A percentile compares a stretch with the other conserved stretches of the same genome.
Evolutionary conservation across 192 early-diverging fungal species (phyloP).

Genomic region (Lobosporangium transversale): DNA sequence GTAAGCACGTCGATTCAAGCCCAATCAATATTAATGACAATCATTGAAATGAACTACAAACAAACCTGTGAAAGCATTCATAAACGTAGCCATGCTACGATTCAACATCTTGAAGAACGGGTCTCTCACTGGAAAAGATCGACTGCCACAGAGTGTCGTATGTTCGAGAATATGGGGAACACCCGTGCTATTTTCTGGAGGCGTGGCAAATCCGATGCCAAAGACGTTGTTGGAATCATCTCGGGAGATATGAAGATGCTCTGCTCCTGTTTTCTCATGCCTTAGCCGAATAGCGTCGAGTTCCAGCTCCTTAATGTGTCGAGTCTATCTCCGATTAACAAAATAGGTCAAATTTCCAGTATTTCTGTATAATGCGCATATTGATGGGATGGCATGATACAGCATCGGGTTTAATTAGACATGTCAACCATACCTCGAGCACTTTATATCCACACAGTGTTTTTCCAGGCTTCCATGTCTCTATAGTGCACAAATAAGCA

Average conservation of each 20-base stretch:
- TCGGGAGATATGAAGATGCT: conserved; percentile 88
- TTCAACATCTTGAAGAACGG: conserved; percentile 99
- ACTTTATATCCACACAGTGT: conserved; percentile 48
- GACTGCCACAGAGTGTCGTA: conserved; percentile 91
- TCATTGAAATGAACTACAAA: too few species aligned
- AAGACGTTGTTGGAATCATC: conserved; percentile 95
- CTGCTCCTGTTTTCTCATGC: conserved; percentile 82
- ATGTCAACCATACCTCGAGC: conserved; percentile 18
- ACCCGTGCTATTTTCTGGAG: conserved; percentile 82
- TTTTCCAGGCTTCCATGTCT: conserved; percentile 42
- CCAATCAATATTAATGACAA: too few species aligned
- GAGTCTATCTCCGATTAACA: conserved; percentile 60
- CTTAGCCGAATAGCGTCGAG: conserved; percentile 78
- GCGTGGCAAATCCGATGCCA: conserved; percentile 90
- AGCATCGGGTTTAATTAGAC: too few species aligned
- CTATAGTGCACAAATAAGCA: too few species aligned
- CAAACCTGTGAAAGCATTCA: conserved; percentile 93
- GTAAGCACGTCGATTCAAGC: too few species aligned
- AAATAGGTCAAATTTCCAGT: too few species aligned
- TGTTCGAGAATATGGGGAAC: conserved; percentile 96
- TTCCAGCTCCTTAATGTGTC: conserved; percentile 78
- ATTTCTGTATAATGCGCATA: too few species aligned
- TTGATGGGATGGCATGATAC: too few species aligned
- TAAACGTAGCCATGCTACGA: conserved; percentile 93
- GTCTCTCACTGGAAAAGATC: conserved; percentile 90